A percentile compares a stretch with the other conserved stretches of the same genome.
Evolutionary conservation across 495 filamentous ascomycete species (phyloP).

Genomic region (Podospora pseudocomata): DNA sequence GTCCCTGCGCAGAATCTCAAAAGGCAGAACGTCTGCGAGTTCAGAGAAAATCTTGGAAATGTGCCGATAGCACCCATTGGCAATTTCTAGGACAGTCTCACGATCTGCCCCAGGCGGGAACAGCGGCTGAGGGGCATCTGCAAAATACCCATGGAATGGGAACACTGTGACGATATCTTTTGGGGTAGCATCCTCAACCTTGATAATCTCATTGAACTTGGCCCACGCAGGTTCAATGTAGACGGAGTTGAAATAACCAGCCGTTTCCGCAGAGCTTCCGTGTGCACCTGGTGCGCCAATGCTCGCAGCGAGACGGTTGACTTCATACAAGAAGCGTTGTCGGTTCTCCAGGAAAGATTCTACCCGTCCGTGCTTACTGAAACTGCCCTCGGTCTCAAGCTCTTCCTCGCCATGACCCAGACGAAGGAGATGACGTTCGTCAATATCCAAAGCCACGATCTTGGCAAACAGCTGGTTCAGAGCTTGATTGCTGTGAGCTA

Average conservation of each 20-base stretch:
- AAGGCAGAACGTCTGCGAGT: constrained; percentile 88
- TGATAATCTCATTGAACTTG: constrained; percentile 66
- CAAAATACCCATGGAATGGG: constrained; percentile 87
- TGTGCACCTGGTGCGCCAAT: constrained; percentile 87
- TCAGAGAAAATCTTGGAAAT: constrained; percentile 89
- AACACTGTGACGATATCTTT: constrained; percentile 68
- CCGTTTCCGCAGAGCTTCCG: constrained; percentile 92
- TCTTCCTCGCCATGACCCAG: constrained; percentile 95
- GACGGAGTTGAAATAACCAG: constrained; percentile 90
- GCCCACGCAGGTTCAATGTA: constrained; percentile 87
- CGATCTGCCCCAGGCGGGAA: constrained; percentile 62
- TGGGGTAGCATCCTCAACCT: constrained; percentile 48
- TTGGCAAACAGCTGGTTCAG: constrained; percentile 99
- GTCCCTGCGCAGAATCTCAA: constrained; percentile 84
- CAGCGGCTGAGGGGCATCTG: constrained; percentile 79
- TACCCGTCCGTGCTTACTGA: constrained; percentile 92
- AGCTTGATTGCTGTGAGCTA: constrained; percentile 97
- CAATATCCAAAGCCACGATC: constrained; percentile 90
- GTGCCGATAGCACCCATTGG: constrained; percentile 83
- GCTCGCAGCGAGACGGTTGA: constrained; percentile 77
- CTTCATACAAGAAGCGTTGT: constrained; percentile 71
- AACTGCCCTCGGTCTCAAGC: constrained; percentile 77
- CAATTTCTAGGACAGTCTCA: constrained; percentile 71
- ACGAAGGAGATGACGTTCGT: constrained; percentile 88
- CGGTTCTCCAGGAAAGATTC: constrained; percentile 94